Evolutionary conservation across 345 rosid genomes (phyloP), one percentile per base, ranked within the genome.

Genomic region (Eutrema yunnanense): DNA sequence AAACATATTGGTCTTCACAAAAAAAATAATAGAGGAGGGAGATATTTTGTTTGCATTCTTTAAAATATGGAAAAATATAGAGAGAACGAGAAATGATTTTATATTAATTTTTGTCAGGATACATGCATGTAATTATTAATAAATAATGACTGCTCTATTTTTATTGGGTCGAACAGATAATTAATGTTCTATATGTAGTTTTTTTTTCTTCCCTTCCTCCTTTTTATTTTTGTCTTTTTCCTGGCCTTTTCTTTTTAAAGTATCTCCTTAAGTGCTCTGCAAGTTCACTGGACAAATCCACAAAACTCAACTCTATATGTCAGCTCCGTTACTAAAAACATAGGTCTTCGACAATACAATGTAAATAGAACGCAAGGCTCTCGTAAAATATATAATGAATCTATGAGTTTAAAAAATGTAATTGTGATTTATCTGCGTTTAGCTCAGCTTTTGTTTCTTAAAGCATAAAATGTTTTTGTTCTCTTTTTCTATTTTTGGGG

Each of bases 271-370:
- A 69, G 59, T 75, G 70, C 19, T 16, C 51, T 54, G 58, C 40
- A 69, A 62, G 70, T 75, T 62, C 74, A 47, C 19, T 59, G 79
- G 74, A 69, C 59, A 75, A 44, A 36, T 53, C 79, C 51, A 67
- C 3, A 46, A 62, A 75, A 62, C 51, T 44, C 51, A 38, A 68
- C 63, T 53, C 29, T 37, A 27, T 68, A 52, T 68, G 65, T 68
- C 79, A 67, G 38, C 55, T 75, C 43, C 14, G 13, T 44, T 52
- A 40, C 69, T 61, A 43, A 51, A 56, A 67, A 60, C 62, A 42
- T 0, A 3, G 51, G 27, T 27, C 9, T 67, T 50, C 22, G 22
- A 74, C 13, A 51, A 16, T 59, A 67, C 67, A 58, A 40, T 58
- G 46, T 73, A 73, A 38, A 56, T 30, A 53, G 69, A 53, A 53